phyloP scores from a whole-genome alignment of 441 rosid genomes.

The Pelargonium cotyledonis region DNA sequence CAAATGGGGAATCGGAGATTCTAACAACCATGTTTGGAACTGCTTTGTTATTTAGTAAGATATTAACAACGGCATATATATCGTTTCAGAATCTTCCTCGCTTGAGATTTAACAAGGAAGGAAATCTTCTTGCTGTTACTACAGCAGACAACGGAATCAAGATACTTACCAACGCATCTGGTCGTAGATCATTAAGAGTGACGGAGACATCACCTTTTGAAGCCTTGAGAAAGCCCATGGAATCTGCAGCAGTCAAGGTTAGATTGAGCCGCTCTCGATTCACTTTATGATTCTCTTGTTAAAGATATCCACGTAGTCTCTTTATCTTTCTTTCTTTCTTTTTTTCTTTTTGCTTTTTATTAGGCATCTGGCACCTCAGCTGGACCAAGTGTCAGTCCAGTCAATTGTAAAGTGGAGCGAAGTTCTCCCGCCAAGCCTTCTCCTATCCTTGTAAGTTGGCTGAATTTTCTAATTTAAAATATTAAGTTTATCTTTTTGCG shows the following conservation, averaged over 20 bases:
- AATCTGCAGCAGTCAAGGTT: conserved; percentile 53
- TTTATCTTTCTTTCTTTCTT: too few relatives aligned
- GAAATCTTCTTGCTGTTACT: conserved; percentile 67
- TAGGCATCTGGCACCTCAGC: conserved; percentile 61
- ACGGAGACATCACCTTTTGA: conserved; percentile 60
- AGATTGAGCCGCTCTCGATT: neutral
- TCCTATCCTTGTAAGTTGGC: conserved; percentile 48
- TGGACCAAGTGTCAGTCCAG: conserved; percentile 42
- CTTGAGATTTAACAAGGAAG: conserved; percentile 73
- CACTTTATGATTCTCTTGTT: conserved; percentile 9
- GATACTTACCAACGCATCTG: conserved; percentile 72
- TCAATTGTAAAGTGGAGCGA: conserved; percentile 69
- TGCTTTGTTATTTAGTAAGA: neutral
- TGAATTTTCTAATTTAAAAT: conserved; percentile 10
- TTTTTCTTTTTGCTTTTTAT: conserved; percentile 17
- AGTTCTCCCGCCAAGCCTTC: conserved; percentile 78
- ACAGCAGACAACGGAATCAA: conserved; percentile 66
- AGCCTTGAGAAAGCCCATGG: conserved; percentile 51
- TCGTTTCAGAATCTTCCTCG: conserved; percentile 66
- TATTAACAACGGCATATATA: conserved; percentile 7
- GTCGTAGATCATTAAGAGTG: conserved; percentile 49
- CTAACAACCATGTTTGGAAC: neutral
- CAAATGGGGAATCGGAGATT: too few relatives aligned
- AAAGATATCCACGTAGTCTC: neutral
- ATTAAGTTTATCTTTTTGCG: conserved; percentile 12